Evolutionary conservation across 192 early-diverging fungal species (phyloP).

Genomic region (Thamnidium elegans): DNA sequence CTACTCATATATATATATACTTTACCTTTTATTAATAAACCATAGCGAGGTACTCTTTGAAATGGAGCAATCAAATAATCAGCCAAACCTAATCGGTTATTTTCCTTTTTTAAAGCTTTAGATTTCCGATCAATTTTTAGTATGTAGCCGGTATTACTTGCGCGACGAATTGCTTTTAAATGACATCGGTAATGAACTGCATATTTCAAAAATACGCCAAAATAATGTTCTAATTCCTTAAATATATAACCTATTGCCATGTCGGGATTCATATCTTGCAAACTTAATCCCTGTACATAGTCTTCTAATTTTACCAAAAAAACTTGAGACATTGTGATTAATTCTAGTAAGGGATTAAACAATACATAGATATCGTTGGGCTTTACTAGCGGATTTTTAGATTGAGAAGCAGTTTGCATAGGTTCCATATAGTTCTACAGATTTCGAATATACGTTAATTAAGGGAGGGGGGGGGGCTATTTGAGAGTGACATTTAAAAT

Average conservation of each 20-base stretch:
- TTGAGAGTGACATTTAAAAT: background rate
- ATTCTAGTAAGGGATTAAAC: conserved; percentile 35
- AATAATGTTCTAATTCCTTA: conserved; percentile 21
- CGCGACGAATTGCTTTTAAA: conserved; percentile 22
- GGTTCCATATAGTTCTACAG: conserved; percentile 40
- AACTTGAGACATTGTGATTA: conserved; percentile 30
- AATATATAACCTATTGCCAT: conserved; percentile 29
- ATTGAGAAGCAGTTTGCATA: conserved; percentile 24
- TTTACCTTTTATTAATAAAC: conserved; percentile 58
- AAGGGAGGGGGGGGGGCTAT: background rate
- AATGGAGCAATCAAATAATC: conserved; percentile 77
- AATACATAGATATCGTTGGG: conserved; percentile 32
- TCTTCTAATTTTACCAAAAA: conserved; percentile 20
- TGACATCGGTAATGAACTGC: conserved; percentile 33
- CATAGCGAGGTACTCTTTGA: conserved; percentile 74
- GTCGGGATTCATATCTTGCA: conserved; percentile 2
- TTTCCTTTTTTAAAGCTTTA: conserved; percentile 25
- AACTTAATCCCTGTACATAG: background rate
- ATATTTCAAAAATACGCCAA: conserved; percentile 34
- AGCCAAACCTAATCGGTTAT: conserved; percentile 56
- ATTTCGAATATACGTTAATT: background rate
- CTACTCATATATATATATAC: background rate
- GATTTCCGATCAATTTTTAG: conserved; percentile 20
- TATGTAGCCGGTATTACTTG: conserved; percentile 24
- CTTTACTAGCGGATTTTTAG: conserved; percentile 31